A percentile compares a stretch with the other conserved stretches of the same genome.
phyloP scores from a whole-genome alignment of 441 rosid genomes.

The Codiaeum variegatum region DNA sequence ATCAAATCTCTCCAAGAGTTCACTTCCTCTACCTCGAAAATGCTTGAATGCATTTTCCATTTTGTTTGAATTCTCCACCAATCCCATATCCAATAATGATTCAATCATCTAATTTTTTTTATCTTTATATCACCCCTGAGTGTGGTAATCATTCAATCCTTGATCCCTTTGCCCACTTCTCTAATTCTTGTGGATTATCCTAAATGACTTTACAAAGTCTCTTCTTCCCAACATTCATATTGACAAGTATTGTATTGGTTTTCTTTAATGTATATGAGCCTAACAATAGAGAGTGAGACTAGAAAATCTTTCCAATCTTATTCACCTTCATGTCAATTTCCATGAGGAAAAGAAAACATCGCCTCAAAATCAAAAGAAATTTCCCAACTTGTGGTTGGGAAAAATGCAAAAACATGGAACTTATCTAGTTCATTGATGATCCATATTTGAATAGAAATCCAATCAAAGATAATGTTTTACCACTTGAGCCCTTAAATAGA shows the following conservation, averaged over 20 bases:
- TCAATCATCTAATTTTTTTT: constrained; percentile 45
- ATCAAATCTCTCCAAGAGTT: constrained; percentile 66
- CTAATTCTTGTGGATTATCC: constrained; percentile 62
- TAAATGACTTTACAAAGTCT: constrained; percentile 52
- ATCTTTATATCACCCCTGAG: constrained; percentile 26
- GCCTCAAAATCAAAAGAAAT: constrained; percentile 54
- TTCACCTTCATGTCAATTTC: constrained; percentile 59
- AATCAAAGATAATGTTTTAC: constrained; percentile 37
- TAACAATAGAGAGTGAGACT: constrained; percentile 39
- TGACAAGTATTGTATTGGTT: constrained; percentile 43
- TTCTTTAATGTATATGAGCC: constrained; percentile 53
- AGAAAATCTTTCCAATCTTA: constrained; percentile 46
- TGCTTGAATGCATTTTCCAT: constrained; percentile 42
- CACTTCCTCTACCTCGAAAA: constrained; percentile 59
- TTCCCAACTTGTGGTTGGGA: constrained; percentile 34
- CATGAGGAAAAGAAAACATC: constrained; percentile 43
- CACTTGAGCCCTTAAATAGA: constrained; percentile 56
- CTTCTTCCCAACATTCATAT: constrained; percentile 51
- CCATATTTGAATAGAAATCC: constrained; percentile 62
- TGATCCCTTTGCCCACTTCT: constrained; percentile 50
- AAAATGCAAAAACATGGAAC: constrained; percentile 43
- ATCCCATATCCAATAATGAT: constrained; percentile 59
- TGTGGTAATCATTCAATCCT: constrained; percentile 37
- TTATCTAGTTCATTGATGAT: constrained; percentile 33
- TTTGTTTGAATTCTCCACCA: constrained; percentile 34